Percentiles rank a stretch among this genome's conserved stretches.
These are phyloP conservation scores for Ceriops zippeliana DNA, from an alignment of 345 rosid genomes.

Conservation along the genomic window DNA sequence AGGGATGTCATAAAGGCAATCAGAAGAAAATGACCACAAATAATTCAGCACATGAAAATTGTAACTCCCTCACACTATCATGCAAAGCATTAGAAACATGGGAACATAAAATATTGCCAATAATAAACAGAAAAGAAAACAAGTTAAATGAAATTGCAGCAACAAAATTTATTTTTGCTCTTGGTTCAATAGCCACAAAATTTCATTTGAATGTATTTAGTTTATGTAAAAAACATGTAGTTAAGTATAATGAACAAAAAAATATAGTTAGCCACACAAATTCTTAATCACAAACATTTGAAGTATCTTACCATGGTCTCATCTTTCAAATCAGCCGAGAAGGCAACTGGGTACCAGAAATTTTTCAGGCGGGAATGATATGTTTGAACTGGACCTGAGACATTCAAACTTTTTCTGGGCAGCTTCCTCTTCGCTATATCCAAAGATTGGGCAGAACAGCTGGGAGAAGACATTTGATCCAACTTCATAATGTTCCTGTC, in stretches of 20 bases:
- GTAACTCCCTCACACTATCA: neutral
- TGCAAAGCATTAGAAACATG: neutral
- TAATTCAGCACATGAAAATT: neutral
- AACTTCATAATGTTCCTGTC: slow-evolving; percentile 46
- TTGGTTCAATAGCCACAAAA: no score
- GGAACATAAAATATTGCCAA: no score
- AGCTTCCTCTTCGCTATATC: slow-evolving; percentile 40
- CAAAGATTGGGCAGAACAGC: slow-evolving; percentile 40
- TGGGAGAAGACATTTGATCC: slow-evolving; percentile 45
- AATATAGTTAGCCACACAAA: neutral
- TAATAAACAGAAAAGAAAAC: no score
- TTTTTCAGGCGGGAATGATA: slow-evolving; percentile 70
- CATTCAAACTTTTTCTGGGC: slow-evolving; percentile 65
- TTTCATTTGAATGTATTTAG: no score
- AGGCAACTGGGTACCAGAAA: slow-evolving; percentile 94
- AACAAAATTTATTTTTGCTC: no score
- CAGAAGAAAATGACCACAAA: neutral
- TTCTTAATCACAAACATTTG: neutral
- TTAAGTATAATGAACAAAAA: no score
- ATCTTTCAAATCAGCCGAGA: slow-evolving; percentile 74
- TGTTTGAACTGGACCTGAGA: slow-evolving; percentile 89
- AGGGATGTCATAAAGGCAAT: slow-evolving; percentile 6
- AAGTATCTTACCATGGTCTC: slow-evolving; percentile 70
- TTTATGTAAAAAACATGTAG: no score
- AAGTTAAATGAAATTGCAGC: no score